A percentile compares a stretch with the other conserved stretches of the same genome.
Conservation (phyloP, 352 stramenopile species). For the Phytopythium cucurbitacearum region DNA sequence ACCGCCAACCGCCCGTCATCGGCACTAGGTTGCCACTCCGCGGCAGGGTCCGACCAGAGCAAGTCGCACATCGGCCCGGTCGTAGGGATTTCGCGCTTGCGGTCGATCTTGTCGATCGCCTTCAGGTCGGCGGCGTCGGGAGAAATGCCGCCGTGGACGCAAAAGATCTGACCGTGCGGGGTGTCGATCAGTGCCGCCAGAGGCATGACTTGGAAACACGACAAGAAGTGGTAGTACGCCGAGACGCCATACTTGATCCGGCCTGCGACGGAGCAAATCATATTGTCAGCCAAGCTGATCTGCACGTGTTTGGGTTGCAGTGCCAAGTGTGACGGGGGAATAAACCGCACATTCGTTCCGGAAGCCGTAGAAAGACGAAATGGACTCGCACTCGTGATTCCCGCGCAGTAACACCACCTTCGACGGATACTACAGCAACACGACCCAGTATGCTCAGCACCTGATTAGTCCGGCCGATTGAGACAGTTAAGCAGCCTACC, state of each 20-base stretch:
- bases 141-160: conserved; percentile 69
- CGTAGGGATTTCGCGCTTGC: conserved; percentile 57
- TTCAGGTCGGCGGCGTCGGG: conserved; percentile 41
- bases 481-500: conserved; percentile 13
- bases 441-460: neutral
- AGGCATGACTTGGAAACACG: conserved; percentile 73
- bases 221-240: conserved; percentile 77
- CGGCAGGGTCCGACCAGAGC: conserved; percentile 62
- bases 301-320: neutral
- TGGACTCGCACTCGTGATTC: conserved; percentile 84
- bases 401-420: conserved; percentile 70
- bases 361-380: conserved; percentile 85
- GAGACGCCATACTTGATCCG: conserved; percentile 78
- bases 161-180: conserved; percentile 46
- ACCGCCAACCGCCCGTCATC: neutral
- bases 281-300: neutral
- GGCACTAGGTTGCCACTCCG: neutral
- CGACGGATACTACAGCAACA: conserved; percentile 27
- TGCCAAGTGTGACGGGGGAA: neutral
- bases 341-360: conserved; percentile 55
- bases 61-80: conserved; percentile 66
- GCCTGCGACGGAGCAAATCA: conserved; percentile 11
- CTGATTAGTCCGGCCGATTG: neutral
- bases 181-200: conserved; percentile 53
- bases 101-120: conserved; percentile 57